Evolutionary conservation across 1,284 basidiomycete genomes (phyloP), one percentile per base, ranked within the genome.

Genomic region (Peniophora sp.): DNA sequence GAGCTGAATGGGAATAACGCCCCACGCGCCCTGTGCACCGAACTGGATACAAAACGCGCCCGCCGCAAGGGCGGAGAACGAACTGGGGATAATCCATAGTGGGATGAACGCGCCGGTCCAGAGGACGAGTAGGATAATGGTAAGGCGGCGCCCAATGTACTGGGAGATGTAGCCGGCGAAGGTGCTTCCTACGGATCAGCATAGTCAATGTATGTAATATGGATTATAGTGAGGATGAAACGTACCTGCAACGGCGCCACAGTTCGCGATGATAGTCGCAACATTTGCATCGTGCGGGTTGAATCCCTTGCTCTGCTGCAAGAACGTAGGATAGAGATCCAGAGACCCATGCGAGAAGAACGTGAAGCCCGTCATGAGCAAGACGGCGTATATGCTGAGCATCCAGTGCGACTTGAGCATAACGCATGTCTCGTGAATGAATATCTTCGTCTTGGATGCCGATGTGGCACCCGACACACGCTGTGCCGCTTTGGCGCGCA

Each of bases 221-320:
- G n/a, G n/a, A 32, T 5, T 5, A 32, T 12, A 32, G 27, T 32
- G 12, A 12, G 12, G 5, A 32, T 32, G 12, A 5, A 32, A 32
- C 27, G 27, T 5, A 32, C 27, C 27, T 32, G 27, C 5, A 16
- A 59, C 52, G n/a, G 58, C 57, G 3, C 58, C 59, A 52, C 69
- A 88, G 65, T 92, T 93, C 22, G 88, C 86, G 58, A 97, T 92
- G 61, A 98, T 98, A 12, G 93, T 97, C 0, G 91, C 90, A 38
- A 90, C 75, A 1, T 89, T 89, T 0, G 94, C 77, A 45, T 81
- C 65, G 58, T 85, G 74, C 0, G 71, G 41, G 23, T 64, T 68
- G 61, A 88, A 81, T 25, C 71, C 70, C 62, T 89, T 89, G 14
- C 78, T 75, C 1, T 63, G 65, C 56, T 80, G 66, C 47, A 95